phyloP scores from a whole-genome alignment of 2,329 filamentous ascomycete genomes.

The Phyllosticta ampelicida region DNA sequence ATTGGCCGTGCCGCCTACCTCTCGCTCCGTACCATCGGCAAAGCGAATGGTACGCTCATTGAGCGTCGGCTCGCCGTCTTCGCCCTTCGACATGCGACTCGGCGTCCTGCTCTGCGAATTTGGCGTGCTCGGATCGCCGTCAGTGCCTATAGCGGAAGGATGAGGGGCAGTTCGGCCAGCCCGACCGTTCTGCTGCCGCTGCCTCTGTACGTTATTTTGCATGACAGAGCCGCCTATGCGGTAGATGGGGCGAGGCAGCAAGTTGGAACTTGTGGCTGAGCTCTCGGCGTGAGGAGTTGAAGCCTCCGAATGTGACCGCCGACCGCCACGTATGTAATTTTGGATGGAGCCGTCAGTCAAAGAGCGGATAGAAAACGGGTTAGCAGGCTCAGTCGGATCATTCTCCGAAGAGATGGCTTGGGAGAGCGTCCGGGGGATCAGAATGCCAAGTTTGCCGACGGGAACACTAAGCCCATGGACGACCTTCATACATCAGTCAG shows the following conservation, averaged over 20 bases:
- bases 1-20: background rate
- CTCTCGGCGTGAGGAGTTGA: constrained; percentile 9
- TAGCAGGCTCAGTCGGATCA: constrained; percentile 15
- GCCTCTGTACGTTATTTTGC: constrained; percentile 12
- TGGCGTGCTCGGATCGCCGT: background rate
- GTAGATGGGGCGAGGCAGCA: constrained; percentile 21
- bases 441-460: constrained; percentile 52
- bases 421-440: constrained; percentile 54
- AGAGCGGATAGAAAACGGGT: constrained; percentile 22
- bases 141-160: background rate
- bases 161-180: background rate
- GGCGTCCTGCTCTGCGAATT: background rate
- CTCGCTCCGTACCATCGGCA: background rate
- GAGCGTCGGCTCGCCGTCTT: background rate
- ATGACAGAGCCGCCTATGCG: constrained; percentile 27
- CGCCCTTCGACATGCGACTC: background rate
- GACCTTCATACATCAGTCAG: background rate
- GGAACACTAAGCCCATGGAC: constrained; percentile 78
- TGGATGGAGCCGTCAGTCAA: constrained; percentile 17
- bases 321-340: constrained; percentile 17
- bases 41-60: constrained; percentile 2
- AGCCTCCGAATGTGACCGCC: constrained; percentile 12
- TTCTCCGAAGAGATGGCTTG: constrained; percentile 26
- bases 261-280: constrained; percentile 13
- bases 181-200: background rate